Base-by-base conservation (phyloP, 768 basidiomycete species). In the Pleurotus salmoneostramineus region DNA sequence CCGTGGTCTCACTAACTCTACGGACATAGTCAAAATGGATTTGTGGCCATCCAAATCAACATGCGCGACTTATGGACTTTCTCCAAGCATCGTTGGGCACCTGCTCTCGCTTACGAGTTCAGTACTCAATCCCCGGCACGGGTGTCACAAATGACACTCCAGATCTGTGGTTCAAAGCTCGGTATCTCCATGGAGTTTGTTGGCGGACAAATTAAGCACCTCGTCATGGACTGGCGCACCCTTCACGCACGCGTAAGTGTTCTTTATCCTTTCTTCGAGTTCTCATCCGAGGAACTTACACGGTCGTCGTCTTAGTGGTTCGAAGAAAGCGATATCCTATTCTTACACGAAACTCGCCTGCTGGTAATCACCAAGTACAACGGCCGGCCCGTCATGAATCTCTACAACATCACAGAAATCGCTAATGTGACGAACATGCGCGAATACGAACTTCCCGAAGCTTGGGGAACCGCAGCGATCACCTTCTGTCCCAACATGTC, bases 1-100 rank as follows among this genome's bases (percentile, higher is more conserved):
- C 40, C 8, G 40, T n/a, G 3, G 1, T 2, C 10, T 3, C 8
- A 10, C 40, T n/a, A 10, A n/a, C 2, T n/a, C 40, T 2, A 27
- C 21, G 40, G 35, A 34, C 34, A 12, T 14, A 69, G 72, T 42
- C 69, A 76, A 60, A 73, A 71, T 60, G 77, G 77, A 31, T 70
- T 74, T 32, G 68, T 77, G 49, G 71, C 71, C 21, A 65, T 82
- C 8, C 74, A 77, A 45, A 64, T 87, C 61, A 81, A 82, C 60
- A 74, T 87, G 58, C 79, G 82, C 58, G 74, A 84, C 64, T 67
- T 85, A 51, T 80, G 78, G 72, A 73, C 72, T n/a, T 83, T 82
- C 58, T 78, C 75, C 56, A 81, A 82, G 63, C 84, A 87, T 63
- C 72, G 77, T 33, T 71, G 68, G 50, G 78, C 82, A 32, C 66